phyloP scores from a whole-genome alignment of 306 rosid genomes.

The Rubus parviflorus region DNA sequence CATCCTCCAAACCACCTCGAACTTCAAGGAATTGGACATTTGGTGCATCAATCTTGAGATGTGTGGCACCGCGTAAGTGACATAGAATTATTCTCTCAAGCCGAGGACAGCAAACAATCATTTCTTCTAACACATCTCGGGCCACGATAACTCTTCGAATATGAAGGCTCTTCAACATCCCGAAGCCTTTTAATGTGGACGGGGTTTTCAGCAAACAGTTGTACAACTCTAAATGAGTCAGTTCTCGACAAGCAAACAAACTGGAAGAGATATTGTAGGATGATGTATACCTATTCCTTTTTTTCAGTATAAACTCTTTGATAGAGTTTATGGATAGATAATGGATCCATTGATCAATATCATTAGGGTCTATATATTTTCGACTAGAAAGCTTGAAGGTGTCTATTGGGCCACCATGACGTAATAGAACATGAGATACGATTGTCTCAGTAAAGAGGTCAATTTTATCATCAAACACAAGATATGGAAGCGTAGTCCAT shows the following conservation, averaged over 20 bases:
- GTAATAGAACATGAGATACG: conserved; percentile 52
- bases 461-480: conserved; percentile 40
- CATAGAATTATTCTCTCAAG: background rate
- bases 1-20: background rate
- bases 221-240: conserved; percentile 49
- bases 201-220: conserved; percentile 58
- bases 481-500: conserved; percentile 50
- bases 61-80: background rate
- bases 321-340: conserved; percentile 42
- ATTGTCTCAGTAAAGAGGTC: background rate
- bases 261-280: conserved; percentile 46
- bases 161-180: conserved; percentile 60
- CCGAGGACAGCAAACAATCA: background rate
- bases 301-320: conserved; percentile 53
- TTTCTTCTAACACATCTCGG: background rate
- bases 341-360: conserved; percentile 53
- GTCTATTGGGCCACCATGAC: conserved; percentile 43
- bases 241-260: conserved; percentile 47
- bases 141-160: conserved; percentile 22
- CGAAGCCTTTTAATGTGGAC: conserved; percentile 42
- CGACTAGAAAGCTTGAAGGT: conserved; percentile 54
- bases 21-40: background rate
- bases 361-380: conserved; percentile 34
- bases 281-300: conserved; percentile 42
- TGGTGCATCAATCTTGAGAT: background rate